Conservation (phyloP, 139 green algal species). For the Chlamydomonas sp. region DNA sequence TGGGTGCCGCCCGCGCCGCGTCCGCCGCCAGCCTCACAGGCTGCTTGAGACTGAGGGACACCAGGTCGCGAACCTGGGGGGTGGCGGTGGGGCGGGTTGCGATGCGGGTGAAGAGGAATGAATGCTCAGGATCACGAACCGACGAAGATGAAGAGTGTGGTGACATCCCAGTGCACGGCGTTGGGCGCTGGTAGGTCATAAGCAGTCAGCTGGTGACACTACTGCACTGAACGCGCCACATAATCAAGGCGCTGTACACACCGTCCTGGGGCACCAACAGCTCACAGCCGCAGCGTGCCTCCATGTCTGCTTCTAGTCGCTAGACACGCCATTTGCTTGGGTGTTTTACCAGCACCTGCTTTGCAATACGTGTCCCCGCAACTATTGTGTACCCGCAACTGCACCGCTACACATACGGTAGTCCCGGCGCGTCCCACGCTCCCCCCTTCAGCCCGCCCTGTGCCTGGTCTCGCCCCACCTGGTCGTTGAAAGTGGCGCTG, state of each 20-base stretch:
- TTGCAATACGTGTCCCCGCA: too few species aligned
- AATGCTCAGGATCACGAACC: too few species aligned
- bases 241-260: too few species aligned
- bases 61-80: conserved; percentile 77
- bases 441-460: not conserved
- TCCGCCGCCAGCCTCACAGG: conserved; percentile 95
- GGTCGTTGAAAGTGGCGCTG: conserved; percentile 72
- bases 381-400: not conserved
- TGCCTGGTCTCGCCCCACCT: conserved; percentile 26
- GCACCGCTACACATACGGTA: not conserved
- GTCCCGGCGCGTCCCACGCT: not conserved
- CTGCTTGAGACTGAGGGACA: conserved; percentile 78
- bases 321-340: too few species aligned
- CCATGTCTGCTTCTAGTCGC: too few species aligned
- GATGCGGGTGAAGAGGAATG: not conserved
- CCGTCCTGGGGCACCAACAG: too few species aligned
- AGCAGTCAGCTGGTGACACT: too few species aligned
- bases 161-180: too few species aligned
- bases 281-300: too few species aligned
- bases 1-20: conserved; percentile 67
- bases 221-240: too few species aligned
- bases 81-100: not conserved
- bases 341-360: too few species aligned
- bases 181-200: too few species aligned
- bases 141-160: not conserved